Conservation (phyloP, 2,329 filamentous ascomycete species). For the Capronia americana region DNA sequence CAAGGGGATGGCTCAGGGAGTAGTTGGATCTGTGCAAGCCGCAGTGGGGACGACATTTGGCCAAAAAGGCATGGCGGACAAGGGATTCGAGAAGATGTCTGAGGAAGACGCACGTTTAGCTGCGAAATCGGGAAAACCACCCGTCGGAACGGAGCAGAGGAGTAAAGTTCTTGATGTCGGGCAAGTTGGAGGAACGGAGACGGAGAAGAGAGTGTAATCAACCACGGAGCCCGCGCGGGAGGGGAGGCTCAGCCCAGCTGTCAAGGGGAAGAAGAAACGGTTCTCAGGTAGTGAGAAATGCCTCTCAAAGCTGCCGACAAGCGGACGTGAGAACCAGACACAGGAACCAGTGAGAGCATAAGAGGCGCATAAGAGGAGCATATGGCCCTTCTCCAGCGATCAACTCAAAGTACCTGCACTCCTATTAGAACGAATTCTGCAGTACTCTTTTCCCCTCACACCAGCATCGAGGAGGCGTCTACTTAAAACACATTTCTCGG, state of each 20-base stretch:
- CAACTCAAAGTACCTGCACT: background rate
- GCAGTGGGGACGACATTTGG: conserved; percentile 33
- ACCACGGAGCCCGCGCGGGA: background rate
- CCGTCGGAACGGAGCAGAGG: conserved; percentile 32
- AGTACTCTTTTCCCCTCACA: background rate
- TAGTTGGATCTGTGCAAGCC: conserved; percentile 32
- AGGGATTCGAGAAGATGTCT: conserved; percentile 38
- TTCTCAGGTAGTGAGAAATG: too few species aligned
- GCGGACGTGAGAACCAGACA: background rate
- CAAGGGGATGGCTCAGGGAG: conserved; percentile 34
- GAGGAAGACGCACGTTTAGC: conserved; percentile 34
- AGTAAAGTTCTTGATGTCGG: conserved; percentile 10
- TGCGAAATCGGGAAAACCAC: conserved; percentile 34
- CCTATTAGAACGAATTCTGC: background rate
- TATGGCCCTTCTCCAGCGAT: background rate
- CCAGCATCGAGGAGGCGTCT: too few species aligned
- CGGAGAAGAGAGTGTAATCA: background rate
- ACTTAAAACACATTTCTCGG: too few species aligned
- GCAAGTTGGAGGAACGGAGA: background rate
- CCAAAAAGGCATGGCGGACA: conserved; percentile 35
- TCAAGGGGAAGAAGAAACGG: background rate
- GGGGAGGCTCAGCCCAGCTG: background rate
- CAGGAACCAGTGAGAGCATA: background rate
- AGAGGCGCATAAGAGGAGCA: background rate
- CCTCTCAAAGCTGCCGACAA: too few species aligned